Base-by-base conservation (phyloP, 2,329 filamentous ascomycete species). In the Rutstroemia sydowiana region DNA sequence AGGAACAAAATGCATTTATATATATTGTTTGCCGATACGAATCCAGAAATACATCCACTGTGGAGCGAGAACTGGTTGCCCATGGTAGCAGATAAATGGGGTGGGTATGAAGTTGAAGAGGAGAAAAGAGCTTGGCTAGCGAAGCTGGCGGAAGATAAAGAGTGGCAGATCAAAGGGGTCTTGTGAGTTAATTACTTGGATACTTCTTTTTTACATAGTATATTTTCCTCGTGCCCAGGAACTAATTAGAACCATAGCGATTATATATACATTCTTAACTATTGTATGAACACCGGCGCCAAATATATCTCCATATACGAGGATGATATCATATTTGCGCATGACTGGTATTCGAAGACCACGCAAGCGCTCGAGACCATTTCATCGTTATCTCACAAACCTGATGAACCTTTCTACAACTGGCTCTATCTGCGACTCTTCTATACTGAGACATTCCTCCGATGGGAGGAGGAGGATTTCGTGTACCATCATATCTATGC, bases 251-350 rank as follows among this genome's bases (percentile, higher is more conserved):
- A 8, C 36, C 4, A 9, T 13, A 63, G 60, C 39, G 66, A 68
- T 46, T 69, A 68, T 45, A 57, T 59, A 30, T 65, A 69, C 47
- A 58, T 59, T 2, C 49, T 70, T 4, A 45, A 59, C 5, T 30
- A 53, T 30, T 70, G 67, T 52, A 57, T 65, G 16, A 23, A 58
- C 7, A 64, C 61, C 3, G 16, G 28, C 7, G 59, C 57, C 5
- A 62, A 66, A 3, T 70, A 68, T 46, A 69, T 65, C 16, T 59
- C 59, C 11, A 62, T 70, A 5, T 66, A 69, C 50, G 68, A 70
- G 53, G 68, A 70, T 55, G 66, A 70, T 40, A 65, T 69, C 34
- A 63, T 69, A 21, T 56, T 68, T 16, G 66, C 66, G 1, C 63
- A 67, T n/a, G 67, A 67, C 14, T 70, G 68, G 68, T 45, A 69